Evolutionary conservation across 495 filamentous ascomycete genomes (phyloP).

Genomic region (Chaetomidium leptoderma): DNA sequence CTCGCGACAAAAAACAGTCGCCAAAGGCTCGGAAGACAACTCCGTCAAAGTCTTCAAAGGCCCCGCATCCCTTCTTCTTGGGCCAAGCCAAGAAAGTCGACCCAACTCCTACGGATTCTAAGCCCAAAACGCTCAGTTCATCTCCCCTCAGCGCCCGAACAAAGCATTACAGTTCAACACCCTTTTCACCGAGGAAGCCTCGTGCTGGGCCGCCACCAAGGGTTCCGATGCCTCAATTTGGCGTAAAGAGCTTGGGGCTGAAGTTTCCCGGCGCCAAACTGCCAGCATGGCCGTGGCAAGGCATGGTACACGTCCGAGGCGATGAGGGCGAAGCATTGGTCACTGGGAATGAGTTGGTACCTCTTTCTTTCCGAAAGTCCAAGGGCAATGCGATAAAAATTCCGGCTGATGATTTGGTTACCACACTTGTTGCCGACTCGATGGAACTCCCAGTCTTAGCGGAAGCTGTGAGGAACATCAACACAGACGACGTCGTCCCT

Average conservation of each 20-base stretch:
- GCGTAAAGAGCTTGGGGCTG: slow-evolving; percentile 33
- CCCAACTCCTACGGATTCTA: slow-evolving; percentile 16
- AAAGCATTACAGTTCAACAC: slow-evolving; percentile 36
- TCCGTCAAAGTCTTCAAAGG: slow-evolving; percentile 42
- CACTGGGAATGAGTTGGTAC: background rate
- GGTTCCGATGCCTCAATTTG: slow-evolving; percentile 28
- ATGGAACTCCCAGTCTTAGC: slow-evolving; percentile 31
- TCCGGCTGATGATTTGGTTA: slow-evolving; percentile 41
- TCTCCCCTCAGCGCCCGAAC: slow-evolving; percentile 17
- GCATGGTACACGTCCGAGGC: slow-evolving; percentile 56
- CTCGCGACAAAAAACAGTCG: slow-evolving; percentile 20
- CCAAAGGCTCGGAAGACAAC: slow-evolving; percentile 1
- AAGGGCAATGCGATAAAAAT: slow-evolving; percentile 48
- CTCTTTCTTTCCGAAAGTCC: slow-evolving; percentile 39
- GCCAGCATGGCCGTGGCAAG: slow-evolving; percentile 67
- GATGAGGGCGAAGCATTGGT: slow-evolving; percentile 14
- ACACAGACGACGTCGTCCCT: slow-evolving; percentile 38
- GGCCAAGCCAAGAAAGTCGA: slow-evolving; percentile 38
- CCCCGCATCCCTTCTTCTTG: slow-evolving; percentile 79
- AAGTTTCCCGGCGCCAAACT: slow-evolving; percentile 59
- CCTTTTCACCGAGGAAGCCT: slow-evolving; percentile 31
- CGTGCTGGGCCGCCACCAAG: slow-evolving; percentile 15
- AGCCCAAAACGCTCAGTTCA: slow-evolving; percentile 11
- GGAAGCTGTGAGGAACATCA: slow-evolving; percentile 28
- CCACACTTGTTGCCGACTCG: slow-evolving; percentile 31